Evolutionary conservation across 2,329 filamentous ascomycete species (phyloP).

Genomic region (Niveomyces coronatus): DNA sequence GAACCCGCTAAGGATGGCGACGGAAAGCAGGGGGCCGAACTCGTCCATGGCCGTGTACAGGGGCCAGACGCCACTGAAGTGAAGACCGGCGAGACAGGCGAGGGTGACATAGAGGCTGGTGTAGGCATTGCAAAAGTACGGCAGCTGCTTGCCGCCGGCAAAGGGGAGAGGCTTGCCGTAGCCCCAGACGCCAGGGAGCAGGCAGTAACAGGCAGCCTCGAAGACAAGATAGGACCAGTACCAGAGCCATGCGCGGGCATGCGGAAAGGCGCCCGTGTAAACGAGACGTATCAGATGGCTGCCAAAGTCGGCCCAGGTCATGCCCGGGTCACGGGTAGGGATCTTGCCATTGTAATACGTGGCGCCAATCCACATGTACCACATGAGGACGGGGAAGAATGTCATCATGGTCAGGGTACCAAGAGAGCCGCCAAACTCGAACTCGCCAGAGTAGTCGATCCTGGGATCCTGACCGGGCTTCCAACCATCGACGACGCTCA

Average conservation of each 20-base stretch:
- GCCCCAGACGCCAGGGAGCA: slow-evolving; percentile 76
- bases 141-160: slow-evolving; percentile 71
- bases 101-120: slow-evolving; percentile 84
- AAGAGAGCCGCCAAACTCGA: slow-evolving; percentile 82
- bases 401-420: slow-evolving; percentile 81
- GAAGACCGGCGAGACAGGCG: slow-evolving; percentile 56
- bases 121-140: slow-evolving; percentile 90
- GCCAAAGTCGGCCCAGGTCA: slow-evolving; percentile 62
- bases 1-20: slow-evolving; percentile 86
- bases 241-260: slow-evolving; percentile 73
- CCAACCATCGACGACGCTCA: slow-evolving; percentile 42
- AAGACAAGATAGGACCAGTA: slow-evolving; percentile 92
- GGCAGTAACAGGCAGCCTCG: slow-evolving; percentile 72
- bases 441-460: slow-evolving; percentile 51
- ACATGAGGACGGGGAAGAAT: slow-evolving; percentile 90
- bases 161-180: slow-evolving; percentile 84
- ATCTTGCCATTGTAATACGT: slow-evolving; percentile 84
- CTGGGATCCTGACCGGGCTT: slow-evolving; percentile 49
- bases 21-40: slow-evolving; percentile 85
- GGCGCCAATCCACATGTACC: slow-evolving; percentile 97
- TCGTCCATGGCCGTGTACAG: slow-evolving; percentile 90
- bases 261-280: slow-evolving; percentile 78
- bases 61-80: slow-evolving; percentile 76
- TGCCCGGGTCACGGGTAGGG: slow-evolving; percentile 53
- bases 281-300: slow-evolving; percentile 60